Conservation (phyloP, 2,329 filamentous ascomycete genomes). For the Pleoardoris graminearum region DNA sequence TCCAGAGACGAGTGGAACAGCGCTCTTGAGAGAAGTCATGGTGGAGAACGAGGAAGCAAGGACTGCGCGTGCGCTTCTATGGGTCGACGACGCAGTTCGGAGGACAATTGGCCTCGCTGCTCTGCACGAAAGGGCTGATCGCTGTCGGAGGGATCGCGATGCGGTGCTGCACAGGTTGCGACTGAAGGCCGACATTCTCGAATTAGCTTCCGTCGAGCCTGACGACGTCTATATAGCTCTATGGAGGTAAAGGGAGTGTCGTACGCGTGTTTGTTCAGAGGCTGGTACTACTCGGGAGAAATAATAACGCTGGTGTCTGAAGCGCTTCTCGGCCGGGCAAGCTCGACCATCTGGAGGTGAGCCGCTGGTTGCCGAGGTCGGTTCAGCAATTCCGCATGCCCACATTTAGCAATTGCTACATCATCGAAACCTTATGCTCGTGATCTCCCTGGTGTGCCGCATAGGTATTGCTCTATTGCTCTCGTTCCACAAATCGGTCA, state of each 20-base stretch:
- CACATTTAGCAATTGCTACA: background rate
- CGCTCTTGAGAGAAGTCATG: constrained; percentile 44
- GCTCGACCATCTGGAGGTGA: constrained; percentile 26
- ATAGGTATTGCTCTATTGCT: background rate
- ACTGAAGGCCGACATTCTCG: constrained; percentile 48
- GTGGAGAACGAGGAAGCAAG: constrained; percentile 41
- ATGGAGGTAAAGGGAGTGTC: constrained; percentile 37
- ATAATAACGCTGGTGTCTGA: constrained; percentile 22
- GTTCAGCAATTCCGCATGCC: constrained; percentile 13
- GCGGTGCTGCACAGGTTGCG: constrained; percentile 47
- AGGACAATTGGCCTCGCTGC: constrained; percentile 44
- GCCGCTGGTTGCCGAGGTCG: constrained; percentile 40
- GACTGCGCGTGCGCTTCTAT: constrained; percentile 27
- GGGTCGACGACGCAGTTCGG: constrained; percentile 27
- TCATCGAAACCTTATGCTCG: background rate
- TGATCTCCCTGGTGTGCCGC: background rate
- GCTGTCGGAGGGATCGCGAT: constrained; percentile 43
- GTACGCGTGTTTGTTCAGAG: constrained; percentile 33
- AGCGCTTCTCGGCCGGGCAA: constrained; percentile 30
- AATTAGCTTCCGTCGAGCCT: constrained; percentile 43
- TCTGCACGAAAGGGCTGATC: constrained; percentile 38
- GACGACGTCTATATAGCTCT: constrained; percentile 38
- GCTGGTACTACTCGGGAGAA: constrained; percentile 26
- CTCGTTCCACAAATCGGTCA: background rate
- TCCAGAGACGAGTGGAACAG: constrained; percentile 33